Evolutionary conservation across 306 rosid species (phyloP).

Genomic region (Canavalia gladiata): DNA sequence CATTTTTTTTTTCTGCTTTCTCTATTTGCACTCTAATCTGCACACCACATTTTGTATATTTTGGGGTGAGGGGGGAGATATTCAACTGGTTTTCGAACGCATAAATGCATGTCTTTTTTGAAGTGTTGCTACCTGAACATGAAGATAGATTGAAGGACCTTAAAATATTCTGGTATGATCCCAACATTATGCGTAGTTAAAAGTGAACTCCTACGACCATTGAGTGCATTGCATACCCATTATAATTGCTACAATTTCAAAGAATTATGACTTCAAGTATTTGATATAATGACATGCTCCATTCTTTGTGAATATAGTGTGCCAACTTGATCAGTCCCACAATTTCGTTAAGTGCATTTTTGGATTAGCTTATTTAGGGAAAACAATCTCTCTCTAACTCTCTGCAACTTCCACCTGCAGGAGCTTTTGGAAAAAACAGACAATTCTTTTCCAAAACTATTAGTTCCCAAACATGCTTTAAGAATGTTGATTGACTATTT

Average conservation of each 20-base stretch:
- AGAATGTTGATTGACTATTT: too few relatives aligned
- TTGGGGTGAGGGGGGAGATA: too few relatives aligned
- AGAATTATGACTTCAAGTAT: background rate
- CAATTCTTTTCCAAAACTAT: background rate
- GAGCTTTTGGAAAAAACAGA: background rate
- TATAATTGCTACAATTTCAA: background rate
- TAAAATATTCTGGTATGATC: too few relatives aligned
- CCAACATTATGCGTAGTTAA: too few relatives aligned
- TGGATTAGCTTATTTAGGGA: background rate
- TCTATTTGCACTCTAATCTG: too few relatives aligned
- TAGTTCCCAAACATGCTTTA: background rate
- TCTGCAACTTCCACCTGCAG: background rate
- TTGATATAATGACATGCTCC: conserved; percentile 9
- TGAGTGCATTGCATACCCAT: conserved; percentile 1
- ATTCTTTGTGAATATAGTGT: conserved; percentile 10
- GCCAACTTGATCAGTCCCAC: background rate
- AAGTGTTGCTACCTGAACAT: too few relatives aligned
- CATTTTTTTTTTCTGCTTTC: too few relatives aligned
- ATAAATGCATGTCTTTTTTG: too few relatives aligned
- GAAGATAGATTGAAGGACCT: too few relatives aligned
- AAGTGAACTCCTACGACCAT: background rate
- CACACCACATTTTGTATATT: too few relatives aligned
- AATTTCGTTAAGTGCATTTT: conserved; percentile 8
- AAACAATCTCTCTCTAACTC: background rate
- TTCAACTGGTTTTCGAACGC: too few relatives aligned